Conservation (phyloP, 176 grass and related monocot genomes). For the Cenchrus americanus region DNA sequence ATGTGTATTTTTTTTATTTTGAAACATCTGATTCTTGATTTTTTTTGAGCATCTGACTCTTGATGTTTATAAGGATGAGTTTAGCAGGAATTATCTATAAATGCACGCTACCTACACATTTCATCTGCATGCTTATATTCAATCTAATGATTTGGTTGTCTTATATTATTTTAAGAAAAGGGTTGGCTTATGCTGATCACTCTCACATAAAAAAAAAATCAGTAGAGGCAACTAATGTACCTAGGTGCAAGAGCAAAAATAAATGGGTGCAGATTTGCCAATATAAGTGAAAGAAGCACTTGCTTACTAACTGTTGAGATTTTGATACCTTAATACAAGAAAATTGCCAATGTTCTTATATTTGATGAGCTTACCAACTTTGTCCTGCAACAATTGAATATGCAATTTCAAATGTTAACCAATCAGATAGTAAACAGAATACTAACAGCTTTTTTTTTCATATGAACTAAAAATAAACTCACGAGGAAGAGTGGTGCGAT, state of each 20-base stretch:
- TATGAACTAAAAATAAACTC: constrained; percentile 45
- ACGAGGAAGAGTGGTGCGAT: constrained; percentile 87
- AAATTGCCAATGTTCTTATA: constrained; percentile 30
- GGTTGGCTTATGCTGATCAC: background rate
- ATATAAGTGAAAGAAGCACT: background rate
- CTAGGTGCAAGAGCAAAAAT: constrained; percentile 3
- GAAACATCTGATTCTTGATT: background rate
- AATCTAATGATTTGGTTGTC: constrained; percentile 1
- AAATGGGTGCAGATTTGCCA: background rate
- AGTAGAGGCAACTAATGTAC: background rate
- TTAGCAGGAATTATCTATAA: constrained; percentile 2
- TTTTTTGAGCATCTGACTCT: background rate
- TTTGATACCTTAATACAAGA: constrained; percentile 48
- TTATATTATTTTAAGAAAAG: background rate
- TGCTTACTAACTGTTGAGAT: background rate
- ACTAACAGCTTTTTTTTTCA: background rate
- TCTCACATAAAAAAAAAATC: background rate
- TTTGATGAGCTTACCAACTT: constrained; percentile 86
- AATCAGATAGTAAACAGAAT: constrained; percentile 13
- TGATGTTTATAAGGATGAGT: background rate
- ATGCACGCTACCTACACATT: background rate
- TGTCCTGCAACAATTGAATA: constrained; percentile 72
- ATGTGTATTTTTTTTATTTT: constrained; percentile 7
- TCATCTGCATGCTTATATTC: background rate
- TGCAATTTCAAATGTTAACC: constrained; percentile 41